These are phyloP conservation scores for Eremochloa ophiuroides DNA, from an alignment of 176 grass and related monocot species.

Conservation along the genomic window DNA sequence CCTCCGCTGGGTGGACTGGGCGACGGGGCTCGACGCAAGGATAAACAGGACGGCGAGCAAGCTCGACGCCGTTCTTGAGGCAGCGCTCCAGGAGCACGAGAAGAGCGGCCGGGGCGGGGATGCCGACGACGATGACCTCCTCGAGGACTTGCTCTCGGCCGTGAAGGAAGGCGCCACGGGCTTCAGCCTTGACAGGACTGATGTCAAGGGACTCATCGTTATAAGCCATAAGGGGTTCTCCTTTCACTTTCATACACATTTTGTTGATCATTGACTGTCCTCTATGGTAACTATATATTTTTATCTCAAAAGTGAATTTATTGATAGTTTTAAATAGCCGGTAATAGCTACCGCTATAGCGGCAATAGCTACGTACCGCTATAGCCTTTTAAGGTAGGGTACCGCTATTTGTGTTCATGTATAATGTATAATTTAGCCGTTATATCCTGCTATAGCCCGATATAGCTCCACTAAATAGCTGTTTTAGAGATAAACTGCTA, in stretches of 20 bases:
- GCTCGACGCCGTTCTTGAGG: constrained; percentile 42
- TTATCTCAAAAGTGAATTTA: too few species aligned
- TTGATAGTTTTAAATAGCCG: too few species aligned
- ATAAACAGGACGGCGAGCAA: constrained; percentile 5
- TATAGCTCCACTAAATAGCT: too few species aligned
- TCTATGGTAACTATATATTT: too few species aligned
- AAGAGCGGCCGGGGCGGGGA: background rate
- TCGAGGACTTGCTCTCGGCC: constrained; percentile 25
- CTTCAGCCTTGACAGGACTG: constrained; percentile 5
- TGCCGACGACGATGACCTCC: background rate
- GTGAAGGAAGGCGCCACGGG: background rate
- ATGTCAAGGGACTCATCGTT: constrained; percentile 44
- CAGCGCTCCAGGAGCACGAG: constrained; percentile 33
- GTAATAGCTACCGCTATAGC: too few species aligned
- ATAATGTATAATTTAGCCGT: too few species aligned
- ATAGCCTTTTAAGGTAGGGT: too few species aligned
- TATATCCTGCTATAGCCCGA: too few species aligned
- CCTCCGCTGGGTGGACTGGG: constrained; percentile 34
- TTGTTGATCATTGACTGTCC: too few species aligned
- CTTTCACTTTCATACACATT: background rate
- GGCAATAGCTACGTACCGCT: too few species aligned
- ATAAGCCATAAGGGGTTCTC: constrained; percentile 4
- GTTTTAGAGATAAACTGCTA: too few species aligned
- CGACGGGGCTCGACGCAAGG: constrained; percentile 29
- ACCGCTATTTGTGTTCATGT: too few species aligned